These are phyloP conservation scores for Protomyces gravidus DNA, from an alignment of 1,139 yeast species.

Conservation along the genomic window DNA sequence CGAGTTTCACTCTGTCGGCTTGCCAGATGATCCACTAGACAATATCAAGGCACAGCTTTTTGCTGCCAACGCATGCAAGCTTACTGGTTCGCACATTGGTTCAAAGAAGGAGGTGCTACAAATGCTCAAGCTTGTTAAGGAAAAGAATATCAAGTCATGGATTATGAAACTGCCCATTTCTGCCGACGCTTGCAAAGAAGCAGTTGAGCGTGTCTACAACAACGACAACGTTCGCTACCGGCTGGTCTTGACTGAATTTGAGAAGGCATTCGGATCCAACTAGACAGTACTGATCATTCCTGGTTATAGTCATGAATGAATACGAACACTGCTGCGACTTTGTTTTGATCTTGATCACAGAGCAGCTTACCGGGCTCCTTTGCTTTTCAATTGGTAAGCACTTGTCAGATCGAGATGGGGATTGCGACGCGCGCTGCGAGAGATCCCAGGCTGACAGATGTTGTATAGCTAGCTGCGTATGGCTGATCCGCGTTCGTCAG, in stretches of 20 bases:
- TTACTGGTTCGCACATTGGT: constrained; percentile 34
- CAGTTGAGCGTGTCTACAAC: constrained; percentile 36
- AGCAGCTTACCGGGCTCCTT: no score
- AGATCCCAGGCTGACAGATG: no score
- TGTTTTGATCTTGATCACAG: no score
- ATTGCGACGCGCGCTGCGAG: no score
- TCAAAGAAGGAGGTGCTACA: constrained; percentile 32
- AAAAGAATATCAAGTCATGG: constrained; percentile 34
- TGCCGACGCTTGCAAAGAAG: constrained; percentile 32
- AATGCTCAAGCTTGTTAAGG: constrained; percentile 34
- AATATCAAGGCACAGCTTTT: constrained; percentile 32
- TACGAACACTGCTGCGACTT: no score
- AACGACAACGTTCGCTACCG: constrained; percentile 59
- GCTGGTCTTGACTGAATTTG: constrained; percentile 56
- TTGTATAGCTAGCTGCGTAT: no score
- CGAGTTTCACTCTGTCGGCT: constrained; percentile 37
- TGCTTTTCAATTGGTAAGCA: no score
- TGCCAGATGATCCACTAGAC: constrained; percentile 35
- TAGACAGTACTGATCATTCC: no score
- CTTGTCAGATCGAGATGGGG: no score
- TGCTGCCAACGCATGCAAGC: constrained; percentile 30
- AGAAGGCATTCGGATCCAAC: constrained; percentile 39
- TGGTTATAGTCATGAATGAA: no score
- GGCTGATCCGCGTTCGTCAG: no score
- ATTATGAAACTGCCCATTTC: constrained; percentile 32